These are phyloP conservation scores for Candida manassasensis DNA, from an alignment of 805 yeast genomes.

Conservation along the genomic window DNA sequence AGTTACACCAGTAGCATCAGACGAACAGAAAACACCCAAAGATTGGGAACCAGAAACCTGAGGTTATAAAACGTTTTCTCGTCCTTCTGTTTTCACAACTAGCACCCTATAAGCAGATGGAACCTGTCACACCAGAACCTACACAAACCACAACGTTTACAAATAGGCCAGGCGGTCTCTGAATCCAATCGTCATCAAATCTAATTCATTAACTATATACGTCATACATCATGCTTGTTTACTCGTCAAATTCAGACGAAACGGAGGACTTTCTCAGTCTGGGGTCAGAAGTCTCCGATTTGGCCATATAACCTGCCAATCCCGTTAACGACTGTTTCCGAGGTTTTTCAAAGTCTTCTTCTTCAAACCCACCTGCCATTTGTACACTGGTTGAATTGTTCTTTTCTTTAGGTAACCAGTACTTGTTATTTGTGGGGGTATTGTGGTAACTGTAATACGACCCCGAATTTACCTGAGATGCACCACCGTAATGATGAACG, in stretches of 20 bases:
- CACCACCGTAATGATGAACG: constrained; percentile 24
- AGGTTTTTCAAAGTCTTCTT: constrained; percentile 1
- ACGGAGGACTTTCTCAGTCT: constrained; percentile 3
- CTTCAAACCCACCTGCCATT: constrained; percentile 2
- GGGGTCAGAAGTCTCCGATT: not conserved
- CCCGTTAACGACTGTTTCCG: constrained; percentile 1
- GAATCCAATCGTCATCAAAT: no score
- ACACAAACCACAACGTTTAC: no score
- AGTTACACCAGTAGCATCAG: no score
- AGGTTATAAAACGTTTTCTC: no score
- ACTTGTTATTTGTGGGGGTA: constrained; percentile 33
- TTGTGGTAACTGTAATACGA: constrained; percentile 32
- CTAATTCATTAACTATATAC: no score
- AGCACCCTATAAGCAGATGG: no score
- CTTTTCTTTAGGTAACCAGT: constrained; percentile 30
- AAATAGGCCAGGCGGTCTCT: no score
- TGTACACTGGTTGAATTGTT: not conserved
- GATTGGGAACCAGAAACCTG: no score
- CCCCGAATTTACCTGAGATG: constrained; percentile 35
- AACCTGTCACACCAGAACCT: no score
- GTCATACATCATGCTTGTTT: no score
- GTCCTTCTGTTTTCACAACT: no score
- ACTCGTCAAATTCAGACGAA: constrained; percentile 2
- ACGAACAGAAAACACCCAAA: no score
- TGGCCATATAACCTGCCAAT: constrained; percentile 1